These are phyloP conservation scores for Ascobolus immersus DNA, from an alignment of 495 filamentous ascomycete genomes.

Conservation along the genomic window DNA sequence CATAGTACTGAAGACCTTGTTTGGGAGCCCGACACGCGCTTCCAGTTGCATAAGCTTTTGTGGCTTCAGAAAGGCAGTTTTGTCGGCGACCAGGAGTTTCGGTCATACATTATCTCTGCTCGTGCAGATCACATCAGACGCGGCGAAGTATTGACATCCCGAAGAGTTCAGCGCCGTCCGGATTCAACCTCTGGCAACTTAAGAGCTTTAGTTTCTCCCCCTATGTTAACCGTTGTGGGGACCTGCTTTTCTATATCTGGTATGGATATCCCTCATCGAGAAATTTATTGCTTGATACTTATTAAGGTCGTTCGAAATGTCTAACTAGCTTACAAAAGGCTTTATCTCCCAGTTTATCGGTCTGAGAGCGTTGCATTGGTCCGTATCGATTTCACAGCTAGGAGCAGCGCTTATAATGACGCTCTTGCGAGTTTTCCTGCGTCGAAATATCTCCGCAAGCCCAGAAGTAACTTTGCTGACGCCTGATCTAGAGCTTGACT, in stretches of 20 bases:
- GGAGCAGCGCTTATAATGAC: slow-evolving; percentile 25
- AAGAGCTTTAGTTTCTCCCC: too few species aligned
- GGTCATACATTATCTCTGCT: slow-evolving; percentile 5
- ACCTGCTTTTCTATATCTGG: not conserved
- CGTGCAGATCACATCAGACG: not conserved
- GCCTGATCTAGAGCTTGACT: slow-evolving; percentile 21
- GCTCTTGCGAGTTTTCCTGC: slow-evolving; percentile 21
- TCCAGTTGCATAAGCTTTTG: not conserved
- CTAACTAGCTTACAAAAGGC: slow-evolving; percentile 14
- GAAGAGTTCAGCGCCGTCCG: not conserved
- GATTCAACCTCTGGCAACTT: not conserved
- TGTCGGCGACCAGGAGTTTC: slow-evolving; percentile 7
- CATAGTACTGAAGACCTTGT: slow-evolving; percentile 2
- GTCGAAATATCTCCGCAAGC: slow-evolving; percentile 19
- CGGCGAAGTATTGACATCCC: not conserved
- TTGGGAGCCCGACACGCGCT: not conserved
- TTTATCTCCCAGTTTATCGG: slow-evolving; percentile 12
- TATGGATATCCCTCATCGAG: not conserved
- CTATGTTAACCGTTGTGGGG: not conserved
- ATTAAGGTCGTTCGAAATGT: not conserved
- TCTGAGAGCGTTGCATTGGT: slow-evolving; percentile 24
- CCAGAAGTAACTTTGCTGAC: slow-evolving; percentile 16
- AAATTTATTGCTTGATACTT: not conserved
- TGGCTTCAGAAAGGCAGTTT: slow-evolving; percentile 7
- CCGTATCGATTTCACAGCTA: slow-evolving; percentile 23